Evolutionary conservation across 805 yeast species (phyloP), one percentile per base, ranked within the genome.

Genomic region (Ogataea nonfermentans): DNA sequence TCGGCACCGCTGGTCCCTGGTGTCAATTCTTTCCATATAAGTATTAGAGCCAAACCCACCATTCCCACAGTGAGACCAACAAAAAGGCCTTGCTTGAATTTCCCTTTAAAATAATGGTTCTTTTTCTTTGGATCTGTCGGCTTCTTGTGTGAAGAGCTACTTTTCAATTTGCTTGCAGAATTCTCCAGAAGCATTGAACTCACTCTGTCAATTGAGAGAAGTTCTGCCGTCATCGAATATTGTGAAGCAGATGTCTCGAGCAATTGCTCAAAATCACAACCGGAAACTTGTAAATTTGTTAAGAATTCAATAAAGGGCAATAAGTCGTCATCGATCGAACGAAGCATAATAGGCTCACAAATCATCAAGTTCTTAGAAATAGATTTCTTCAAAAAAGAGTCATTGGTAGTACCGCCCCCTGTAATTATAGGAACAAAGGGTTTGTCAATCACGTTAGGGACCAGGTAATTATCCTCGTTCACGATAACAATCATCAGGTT

Each of bases 251-350:
- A 33, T n/a, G 43, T 32, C 17, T 40, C 34, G 6, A 54, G 24
- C 4, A 36, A 23, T n/a, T 39, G 45, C 14, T 47, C 42, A 13
- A 47, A 39, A 10, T 42, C 41, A 32, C 41, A 36, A n/a, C 41
- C 28, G n/a, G 49, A 27, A 15, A 40, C 35, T 29, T 59, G 51
- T 11, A 61, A 39, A 29, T 53, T 55, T 5, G 53, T 49, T 7
- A 64, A 49, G 26, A 62, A 59, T 37, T 63, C 61, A 35, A 63
- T 60, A 37, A 63, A 47, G 1, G 41, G 41, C 49, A 63, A 55
- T 25, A 65, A 42, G 34, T 63, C 65, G 41, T 59, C 60, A 28
- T 56, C 43, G 4, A 59, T 36, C 1, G 62, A 51, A 24, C 48
- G 45, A 31, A 64, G 37, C 24, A 30, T 33, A 6, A 64, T 45